Percentiles rank a stretch among this genome's conserved stretches.
These are phyloP conservation scores for Falciphora oryzae DNA, from an alignment of 2,329 filamentous ascomycete species.

Conservation along the genomic window DNA sequence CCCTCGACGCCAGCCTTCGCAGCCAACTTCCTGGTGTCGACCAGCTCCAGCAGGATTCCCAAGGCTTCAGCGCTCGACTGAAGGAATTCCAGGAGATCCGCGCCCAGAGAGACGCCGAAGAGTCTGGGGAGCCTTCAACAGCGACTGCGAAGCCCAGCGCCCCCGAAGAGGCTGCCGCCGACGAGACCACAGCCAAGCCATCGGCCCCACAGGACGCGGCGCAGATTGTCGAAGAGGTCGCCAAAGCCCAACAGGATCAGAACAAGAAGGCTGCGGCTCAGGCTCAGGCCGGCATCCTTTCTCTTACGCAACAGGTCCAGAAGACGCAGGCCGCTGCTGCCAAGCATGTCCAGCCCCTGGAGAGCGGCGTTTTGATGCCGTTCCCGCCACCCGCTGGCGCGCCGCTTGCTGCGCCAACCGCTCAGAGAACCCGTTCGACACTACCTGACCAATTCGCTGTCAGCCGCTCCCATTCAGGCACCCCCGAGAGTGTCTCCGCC, in stretches of 20 bases:
- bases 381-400: slow-evolving; percentile 61
- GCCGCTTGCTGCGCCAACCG: slow-evolving; percentile 80
- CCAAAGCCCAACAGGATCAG: slow-evolving; percentile 3
- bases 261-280: slow-evolving; percentile 5
- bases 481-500: slow-evolving; percentile 50
- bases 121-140: slow-evolving; percentile 14
- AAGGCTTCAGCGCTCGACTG: slow-evolving; percentile 65
- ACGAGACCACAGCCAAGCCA: slow-evolving; percentile 7
- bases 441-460: slow-evolving; percentile 64
- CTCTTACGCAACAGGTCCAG: slow-evolving; percentile 78
- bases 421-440: slow-evolving; percentile 77
- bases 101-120: slow-evolving; percentile 61
- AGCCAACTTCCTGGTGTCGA: slow-evolving; percentile 44
- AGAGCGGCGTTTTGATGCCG: slow-evolving; percentile 65
- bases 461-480: slow-evolving; percentile 68
- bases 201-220: slow-evolving; percentile 10
- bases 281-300: slow-evolving; percentile 44
- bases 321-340: slow-evolving; percentile 55
- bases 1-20: slow-evolving; percentile 33
- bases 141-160: slow-evolving; percentile 22
- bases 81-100: slow-evolving; percentile 78
- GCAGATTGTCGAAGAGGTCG: slow-evolving; percentile 12
- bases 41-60: slow-evolving; percentile 46
- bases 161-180: slow-evolving; percentile 17
- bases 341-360: slow-evolving; percentile 39